Evolutionary conservation across 2,329 filamentous ascomycete genomes (phyloP).

Genomic region (Alternaria postmessia): DNA sequence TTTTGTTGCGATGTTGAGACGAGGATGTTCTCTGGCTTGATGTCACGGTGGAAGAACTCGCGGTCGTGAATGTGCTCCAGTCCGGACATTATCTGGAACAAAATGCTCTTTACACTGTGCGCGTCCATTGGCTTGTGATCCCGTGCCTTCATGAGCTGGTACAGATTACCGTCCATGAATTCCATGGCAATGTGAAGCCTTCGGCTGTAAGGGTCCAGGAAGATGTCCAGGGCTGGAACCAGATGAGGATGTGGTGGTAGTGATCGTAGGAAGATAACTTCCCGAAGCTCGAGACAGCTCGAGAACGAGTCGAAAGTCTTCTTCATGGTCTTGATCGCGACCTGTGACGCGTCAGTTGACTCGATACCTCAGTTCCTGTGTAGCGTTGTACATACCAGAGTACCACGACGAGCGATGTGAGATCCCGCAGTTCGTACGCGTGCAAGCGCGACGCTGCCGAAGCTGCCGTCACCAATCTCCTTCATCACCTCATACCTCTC

Average conservation of each 20-base stretch:
- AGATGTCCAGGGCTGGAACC: conserved; percentile 97
- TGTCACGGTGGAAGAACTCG: conserved; percentile 97
- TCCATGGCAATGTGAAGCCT: conserved; percentile 99
- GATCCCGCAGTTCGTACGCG: conserved; percentile 90
- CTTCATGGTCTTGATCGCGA: conserved; percentile 99
- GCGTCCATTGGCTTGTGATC: conserved; percentile 95
- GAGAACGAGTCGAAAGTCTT: conserved; percentile 95
- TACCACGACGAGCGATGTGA: conserved; percentile 86
- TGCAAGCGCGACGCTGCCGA: conserved; percentile 92
- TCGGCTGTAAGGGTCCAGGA: conserved; percentile 93
- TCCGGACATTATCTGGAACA: conserved; percentile 95
- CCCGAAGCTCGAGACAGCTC: conserved; percentile 89
- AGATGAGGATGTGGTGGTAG: conserved; percentile 88
- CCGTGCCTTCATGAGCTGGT: conserved; percentile 97
- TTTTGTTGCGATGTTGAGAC: conserved; percentile 88
- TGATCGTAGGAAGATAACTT: conserved; percentile 94
- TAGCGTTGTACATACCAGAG: conserved; percentile 73
- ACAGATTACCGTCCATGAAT: conserved; percentile 99
- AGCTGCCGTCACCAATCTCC: conserved; percentile 98
- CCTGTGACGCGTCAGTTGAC: conserved; percentile 62
- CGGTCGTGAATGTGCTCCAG: conserved; percentile 97
- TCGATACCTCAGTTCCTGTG: conserved; percentile 14
- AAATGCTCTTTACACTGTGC: conserved; percentile 92
- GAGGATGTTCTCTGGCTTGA: conserved; percentile 98
- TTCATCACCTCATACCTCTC: conserved; percentile 97